A percentile compares a stretch with the other conserved stretches of the same genome.
Evolutionary conservation across 192 early-diverging fungal genomes (phyloP).

Genomic region (Mortierella hygrophila): DNA sequence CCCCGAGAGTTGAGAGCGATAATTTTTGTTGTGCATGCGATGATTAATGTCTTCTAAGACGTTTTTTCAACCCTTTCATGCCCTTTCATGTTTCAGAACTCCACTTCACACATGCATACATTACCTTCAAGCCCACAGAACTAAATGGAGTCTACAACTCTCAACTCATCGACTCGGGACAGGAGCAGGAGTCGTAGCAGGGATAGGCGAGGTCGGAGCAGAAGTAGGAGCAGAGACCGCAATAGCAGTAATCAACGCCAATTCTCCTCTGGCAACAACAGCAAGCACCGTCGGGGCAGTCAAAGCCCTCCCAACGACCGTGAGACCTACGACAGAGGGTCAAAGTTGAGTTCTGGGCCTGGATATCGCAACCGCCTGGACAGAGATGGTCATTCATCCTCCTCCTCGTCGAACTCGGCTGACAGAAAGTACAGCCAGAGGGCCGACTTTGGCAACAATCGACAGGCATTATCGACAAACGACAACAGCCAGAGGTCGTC

Average conservation of each 20-base stretch:
- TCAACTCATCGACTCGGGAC: neutral
- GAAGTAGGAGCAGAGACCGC: slow-evolving; percentile 16
- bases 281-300: slow-evolving; percentile 1
- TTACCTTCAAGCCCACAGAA: neutral
- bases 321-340: neutral
- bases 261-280: neutral
- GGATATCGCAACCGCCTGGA: neutral
- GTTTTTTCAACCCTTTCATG: too few species aligned
- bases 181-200: neutral
- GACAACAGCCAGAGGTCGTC: neutral
- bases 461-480: neutral
- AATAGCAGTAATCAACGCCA: neutral
- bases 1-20: too few species aligned
- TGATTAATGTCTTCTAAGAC: too few species aligned
- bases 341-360: neutral
- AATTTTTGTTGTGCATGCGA: too few species aligned
- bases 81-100: too few species aligned
- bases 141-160: neutral
- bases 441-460: neutral
- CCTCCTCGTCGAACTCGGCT: neutral
- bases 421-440: neutral
- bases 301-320: slow-evolving; percentile 21
- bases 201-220: neutral
- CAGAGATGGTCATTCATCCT: neutral
- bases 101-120: too few species aligned